A percentile compares a stretch with the other conserved stretches of the same genome.
phyloP scores from a whole-genome alignment of 371 early-diverging fungal species.

The Apophysomyces variabilis region DNA sequence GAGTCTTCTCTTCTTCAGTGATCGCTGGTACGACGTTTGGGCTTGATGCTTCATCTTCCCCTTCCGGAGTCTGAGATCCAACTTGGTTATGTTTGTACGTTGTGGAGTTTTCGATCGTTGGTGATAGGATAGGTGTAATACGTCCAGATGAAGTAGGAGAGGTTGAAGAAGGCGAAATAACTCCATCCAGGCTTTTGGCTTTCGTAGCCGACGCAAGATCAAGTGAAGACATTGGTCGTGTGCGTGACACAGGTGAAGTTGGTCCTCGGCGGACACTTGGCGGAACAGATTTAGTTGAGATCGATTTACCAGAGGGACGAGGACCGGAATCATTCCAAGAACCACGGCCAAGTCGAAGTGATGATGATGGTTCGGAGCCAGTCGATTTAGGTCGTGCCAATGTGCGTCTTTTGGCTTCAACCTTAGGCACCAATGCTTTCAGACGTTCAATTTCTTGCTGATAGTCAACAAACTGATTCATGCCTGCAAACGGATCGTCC shows the following conservation, averaged over 20 bases:
- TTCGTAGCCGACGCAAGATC: background rate
- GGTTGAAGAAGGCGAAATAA: background rate
- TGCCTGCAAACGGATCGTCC: conserved; percentile 52
- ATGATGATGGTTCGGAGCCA: conserved; percentile 7
- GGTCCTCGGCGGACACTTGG: conserved; percentile 9
- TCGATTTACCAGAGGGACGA: conserved; percentile 14
- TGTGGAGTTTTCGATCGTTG: background rate
- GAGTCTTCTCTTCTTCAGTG: conserved; percentile 47
- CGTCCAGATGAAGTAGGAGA: conserved; percentile 7
- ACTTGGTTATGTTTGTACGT: background rate
- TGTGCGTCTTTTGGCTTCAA: conserved; percentile 31
- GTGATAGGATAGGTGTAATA: conserved; percentile 7
- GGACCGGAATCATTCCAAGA: conserved; percentile 18
- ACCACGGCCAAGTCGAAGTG: conserved; percentile 8
- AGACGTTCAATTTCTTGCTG: conserved; percentile 52
- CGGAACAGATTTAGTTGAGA: conserved; percentile 13
- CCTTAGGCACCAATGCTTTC: conserved; percentile 50
- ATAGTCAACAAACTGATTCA: conserved; percentile 49
- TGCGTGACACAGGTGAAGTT: conserved; percentile 9
- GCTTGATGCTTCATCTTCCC: background rate
- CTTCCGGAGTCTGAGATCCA: conserved; percentile 5
- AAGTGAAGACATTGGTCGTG: conserved; percentile 8
- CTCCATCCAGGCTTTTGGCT: background rate
- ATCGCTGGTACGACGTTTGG: conserved; percentile 14
- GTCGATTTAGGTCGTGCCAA: conserved; percentile 19